Percentiles rank a stretch among this genome's conserved stretches.
phyloP scores from a whole-genome alignment of 371 early-diverging fungal genomes.

The Dichotomocladium elegans region DNA sequence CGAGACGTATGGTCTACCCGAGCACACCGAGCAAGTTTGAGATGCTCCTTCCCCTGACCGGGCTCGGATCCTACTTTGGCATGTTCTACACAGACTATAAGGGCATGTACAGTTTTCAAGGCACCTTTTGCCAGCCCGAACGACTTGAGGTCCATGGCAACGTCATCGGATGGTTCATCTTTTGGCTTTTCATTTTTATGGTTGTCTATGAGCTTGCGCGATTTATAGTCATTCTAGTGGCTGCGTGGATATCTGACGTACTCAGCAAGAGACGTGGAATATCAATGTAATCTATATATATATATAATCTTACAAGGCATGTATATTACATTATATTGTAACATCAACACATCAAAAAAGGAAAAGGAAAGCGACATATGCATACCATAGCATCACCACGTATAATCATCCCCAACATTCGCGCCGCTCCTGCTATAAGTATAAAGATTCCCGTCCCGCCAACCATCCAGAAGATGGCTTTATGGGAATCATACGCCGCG shows the following conservation, averaged over 20 bases:
- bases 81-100: slow-evolving; percentile 55
- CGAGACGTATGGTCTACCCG: slow-evolving; percentile 51
- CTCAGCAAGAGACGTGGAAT: no score
- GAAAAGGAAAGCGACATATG: no score
- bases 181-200: slow-evolving; percentile 47
- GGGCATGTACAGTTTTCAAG: slow-evolving; percentile 75
- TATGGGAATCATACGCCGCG: no score
- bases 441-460: no score
- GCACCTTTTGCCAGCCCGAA: slow-evolving; percentile 59
- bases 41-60: slow-evolving; percentile 45
- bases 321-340: no score
- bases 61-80: slow-evolving; percentile 55
- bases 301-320: no score
- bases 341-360: no score
- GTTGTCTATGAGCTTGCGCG: slow-evolving; percentile 25
- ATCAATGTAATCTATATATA: no score
- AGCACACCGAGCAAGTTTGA: slow-evolving; percentile 32
- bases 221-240: neutral
- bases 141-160: slow-evolving; percentile 31
- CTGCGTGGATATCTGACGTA: neutral
- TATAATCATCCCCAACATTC: no score
- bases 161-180: slow-evolving; percentile 62
- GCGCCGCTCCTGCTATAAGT: no score
- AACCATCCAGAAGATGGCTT: no score
- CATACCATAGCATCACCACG: no score